Evolutionary conservation across 148 eudicot genomes (phyloP).

Genomic region (Nepenthes gracilis): DNA sequence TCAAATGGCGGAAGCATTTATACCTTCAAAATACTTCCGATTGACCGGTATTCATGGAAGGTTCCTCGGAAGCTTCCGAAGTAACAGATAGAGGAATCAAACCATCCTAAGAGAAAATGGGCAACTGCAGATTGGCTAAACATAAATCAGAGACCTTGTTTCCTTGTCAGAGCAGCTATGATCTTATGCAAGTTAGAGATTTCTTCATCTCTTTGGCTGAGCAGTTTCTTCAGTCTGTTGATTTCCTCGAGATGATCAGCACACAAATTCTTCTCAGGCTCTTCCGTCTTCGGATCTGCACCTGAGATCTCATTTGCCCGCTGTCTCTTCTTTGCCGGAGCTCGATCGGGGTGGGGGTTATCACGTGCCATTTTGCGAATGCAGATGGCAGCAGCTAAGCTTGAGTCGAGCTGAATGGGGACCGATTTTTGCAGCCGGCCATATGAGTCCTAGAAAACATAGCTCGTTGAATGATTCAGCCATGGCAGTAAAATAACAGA

Average conservation of each 20-base stretch:
- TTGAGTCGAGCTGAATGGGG: slow-evolving; percentile 38
- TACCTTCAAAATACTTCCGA: no score
- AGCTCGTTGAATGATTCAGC: not conserved
- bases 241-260: slow-evolving; percentile 53
- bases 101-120: no score
- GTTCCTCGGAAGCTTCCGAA: no score
- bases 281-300: slow-evolving; percentile 18
- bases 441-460: slow-evolving; percentile 37
- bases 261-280: slow-evolving; percentile 16
- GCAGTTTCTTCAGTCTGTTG: slow-evolving; percentile 45
- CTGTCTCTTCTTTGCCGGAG: slow-evolving; percentile 47
- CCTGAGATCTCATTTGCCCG: slow-evolving; percentile 15
- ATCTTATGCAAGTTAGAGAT: slow-evolving; percentile 65
- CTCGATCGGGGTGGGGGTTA: slow-evolving; percentile 10
- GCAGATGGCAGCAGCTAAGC: slow-evolving; percentile 33
- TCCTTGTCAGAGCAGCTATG: slow-evolving; percentile 61
- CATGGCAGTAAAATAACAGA: not conserved
- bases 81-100: no score
- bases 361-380: slow-evolving; percentile 48
- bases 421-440: slow-evolving; percentile 58
- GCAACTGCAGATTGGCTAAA: not conserved
- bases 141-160: slow-evolving; percentile 54
- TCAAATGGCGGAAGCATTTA: no score
- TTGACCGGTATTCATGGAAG: no score
- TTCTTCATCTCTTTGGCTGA: slow-evolving; percentile 52